Evolutionary conservation across 148 eudicot species (phyloP), one percentile per base, ranked within the genome.

Genomic region (Rheum nobile): DNA sequence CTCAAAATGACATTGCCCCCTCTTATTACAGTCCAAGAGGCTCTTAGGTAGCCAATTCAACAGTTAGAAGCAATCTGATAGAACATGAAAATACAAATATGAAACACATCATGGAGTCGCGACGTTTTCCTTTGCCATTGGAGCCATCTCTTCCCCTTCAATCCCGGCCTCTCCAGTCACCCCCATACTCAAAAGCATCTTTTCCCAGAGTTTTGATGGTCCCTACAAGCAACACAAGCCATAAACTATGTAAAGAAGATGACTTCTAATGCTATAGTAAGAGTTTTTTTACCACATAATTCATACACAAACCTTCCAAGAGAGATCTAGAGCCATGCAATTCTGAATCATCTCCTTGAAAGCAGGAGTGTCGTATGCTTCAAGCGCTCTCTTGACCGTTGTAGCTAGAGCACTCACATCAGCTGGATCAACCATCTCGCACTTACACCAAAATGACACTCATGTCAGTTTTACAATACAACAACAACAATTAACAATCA

Each of bases 251-350:
- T 26, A 22, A 41, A 71, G 0, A 70, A 68, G 28, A 37, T 17
- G 28, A 26, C 2, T 22, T 37, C 19, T 31, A 32, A 1, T 67
- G 13, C 12, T 31, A 31, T 67, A 34, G 2, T 63, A n/a, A n/a
- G n/a, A n/a, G n/a, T n/a, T n/a, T n/a, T n/a, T n/a, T n/a, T n/a
- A 14, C 4, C 38, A 8, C 2, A 4, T 31, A 17, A 3, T 24
- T 8, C 35, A 24, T 32, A 54, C 10, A 75, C 79, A 71, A 34
- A 94, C 98, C 98, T 91, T 95, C 98, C 98, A 95, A 32, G 98
- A 95, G 55, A 91, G 85, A 70, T 95, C 97, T 80, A 85, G 89
- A 68, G 90, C 90, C 98, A 91, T 95, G 86, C 96, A 85, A 77
- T 91, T 91, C 70, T 82, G 81, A 50, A 95, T 86, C 87, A 95